Conservation (phyloP, 2,329 filamentous ascomycete genomes). For the Allantophomopsis lycopodina region DNA sequence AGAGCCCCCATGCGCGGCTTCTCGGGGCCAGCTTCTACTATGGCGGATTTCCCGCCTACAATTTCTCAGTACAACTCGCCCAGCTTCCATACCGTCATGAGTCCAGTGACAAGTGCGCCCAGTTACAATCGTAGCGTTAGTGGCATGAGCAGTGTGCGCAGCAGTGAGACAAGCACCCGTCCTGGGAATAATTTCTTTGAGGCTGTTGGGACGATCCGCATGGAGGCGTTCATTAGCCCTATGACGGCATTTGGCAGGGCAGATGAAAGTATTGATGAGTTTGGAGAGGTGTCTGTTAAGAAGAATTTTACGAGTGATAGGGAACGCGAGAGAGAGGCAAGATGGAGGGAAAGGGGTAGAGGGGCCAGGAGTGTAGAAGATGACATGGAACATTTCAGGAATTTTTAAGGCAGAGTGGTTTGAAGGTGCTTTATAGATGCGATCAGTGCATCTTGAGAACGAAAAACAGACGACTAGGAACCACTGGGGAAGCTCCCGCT, state of each 20-base stretch:
- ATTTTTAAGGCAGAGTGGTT: too few species aligned
- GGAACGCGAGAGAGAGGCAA: conserved; percentile 12
- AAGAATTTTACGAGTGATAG: neutral
- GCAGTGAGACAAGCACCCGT: conserved; percentile 15
- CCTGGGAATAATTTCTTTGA: conserved; percentile 54
- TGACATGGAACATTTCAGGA: too few species aligned
- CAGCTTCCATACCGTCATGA: conserved; percentile 19
- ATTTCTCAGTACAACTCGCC: too few species aligned
- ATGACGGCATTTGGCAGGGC: conserved; percentile 23
- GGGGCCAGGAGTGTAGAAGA: too few species aligned
- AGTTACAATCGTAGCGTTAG: conserved; percentile 29
- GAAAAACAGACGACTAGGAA: too few species aligned
- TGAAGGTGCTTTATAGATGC: too few species aligned
- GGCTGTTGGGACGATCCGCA: conserved; percentile 78
- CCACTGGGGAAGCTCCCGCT: too few species aligned
- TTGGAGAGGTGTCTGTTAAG: conserved; percentile 15
- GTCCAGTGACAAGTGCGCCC: conserved; percentile 26
- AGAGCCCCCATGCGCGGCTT: conserved; percentile 69
- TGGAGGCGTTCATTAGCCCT: conserved; percentile 88
- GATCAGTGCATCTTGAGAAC: too few species aligned
- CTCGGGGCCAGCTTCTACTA: conserved; percentile 39
- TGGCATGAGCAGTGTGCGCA: conserved; percentile 18
- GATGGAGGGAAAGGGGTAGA: conserved; percentile 8
- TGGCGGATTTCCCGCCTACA: conserved; percentile 22
- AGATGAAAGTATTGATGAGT: conserved; percentile 17